Base-by-base conservation (phyloP, 2,329 filamentous ascomycete genomes). In the Ambrosiella xylebori region DNA sequence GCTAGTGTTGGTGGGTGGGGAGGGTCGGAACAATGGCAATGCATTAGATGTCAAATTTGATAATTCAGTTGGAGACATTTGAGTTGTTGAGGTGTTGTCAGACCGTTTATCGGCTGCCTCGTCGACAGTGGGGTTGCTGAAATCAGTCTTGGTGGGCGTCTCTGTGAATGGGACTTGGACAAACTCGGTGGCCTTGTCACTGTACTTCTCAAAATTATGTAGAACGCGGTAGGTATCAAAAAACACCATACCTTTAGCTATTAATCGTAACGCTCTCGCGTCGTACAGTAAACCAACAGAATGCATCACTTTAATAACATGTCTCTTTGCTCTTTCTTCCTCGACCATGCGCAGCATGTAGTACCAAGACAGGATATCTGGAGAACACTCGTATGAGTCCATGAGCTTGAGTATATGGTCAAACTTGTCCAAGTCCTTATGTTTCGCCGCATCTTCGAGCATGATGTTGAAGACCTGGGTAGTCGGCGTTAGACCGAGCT, bases 281-380 rank as follows among this genome's bases (percentile, higher is more conserved):
- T 70, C 67, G 7, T 68, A 64, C 45, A 78, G 67, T 54, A 77
- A 67, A 27, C 71, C 72, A 15, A 71, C 67, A 40, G 70, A 65
- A 57, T 73, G 68, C 74, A 79, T 78, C 59, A 68, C 67, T 11
- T 70, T 69, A 37, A 78, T 64, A 37, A 76, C 66, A 62, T 74
- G 72, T 27, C 71, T 70, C 56, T 71, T 69, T 54, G 74, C 71
- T n/a, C 78, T 74, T 64, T 83, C 80, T 9, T 76, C 76, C 66
- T 79, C 76, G 59, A 85, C 76, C 50, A 78, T 68, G n/a, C 68
- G 66, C 15, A 79, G 65, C 59, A 77, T 75, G 3, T 73, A 67
- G 2, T 73, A 62, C 76, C 76, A 79, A 0, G 76, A 77, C 13
- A 66, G 65, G 2, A 72, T 64, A 53, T 76, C 72, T 3, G 75